Evolutionary conservation across 2,329 filamentous ascomycete species (phyloP).

Genomic region (Trichoderma lentiforme): DNA sequence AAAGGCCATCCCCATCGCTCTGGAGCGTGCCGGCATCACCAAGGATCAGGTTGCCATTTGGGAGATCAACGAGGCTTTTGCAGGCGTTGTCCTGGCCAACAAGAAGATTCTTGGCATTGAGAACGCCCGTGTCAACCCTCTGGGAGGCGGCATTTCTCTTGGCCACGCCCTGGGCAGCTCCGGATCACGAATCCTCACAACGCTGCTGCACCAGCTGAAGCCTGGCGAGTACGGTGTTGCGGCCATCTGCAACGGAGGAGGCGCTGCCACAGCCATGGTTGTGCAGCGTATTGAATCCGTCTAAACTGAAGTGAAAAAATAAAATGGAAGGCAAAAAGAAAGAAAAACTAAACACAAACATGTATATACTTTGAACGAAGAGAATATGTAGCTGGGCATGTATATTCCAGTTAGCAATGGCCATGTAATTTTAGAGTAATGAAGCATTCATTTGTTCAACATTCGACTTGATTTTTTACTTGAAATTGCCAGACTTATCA

Average conservation of each 20-base stretch:
- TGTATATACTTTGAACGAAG: neutral
- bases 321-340: neutral
- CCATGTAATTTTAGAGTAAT: slow-evolving; percentile 10
- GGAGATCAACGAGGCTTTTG: slow-evolving; percentile 99
- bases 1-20: slow-evolving; percentile 85
- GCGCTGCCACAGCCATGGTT: slow-evolving; percentile 85
- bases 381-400: neutral
- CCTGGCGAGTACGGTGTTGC: slow-evolving; percentile 91
- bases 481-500: neutral
- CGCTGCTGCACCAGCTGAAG: slow-evolving; percentile 85
- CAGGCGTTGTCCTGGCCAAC: slow-evolving; percentile 91
- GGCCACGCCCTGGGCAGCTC: slow-evolving; percentile 93
- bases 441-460: neutral
- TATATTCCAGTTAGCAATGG: neutral
- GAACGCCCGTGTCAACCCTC: slow-evolving; percentile 75
- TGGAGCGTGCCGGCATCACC: slow-evolving; percentile 83
- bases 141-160: slow-evolving; percentile 87
- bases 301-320: slow-evolving; percentile 27
- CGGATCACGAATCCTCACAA: slow-evolving; percentile 85
- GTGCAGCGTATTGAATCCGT: slow-evolving; percentile 74
- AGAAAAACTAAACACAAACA: too few species aligned
- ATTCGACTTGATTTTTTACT: neutral
- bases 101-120: slow-evolving; percentile 85
- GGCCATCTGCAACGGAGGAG: slow-evolving; percentile 95
- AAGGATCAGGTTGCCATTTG: slow-evolving; percentile 90